Evolutionary conservation across 2,329 filamentous ascomycete species (phyloP), one percentile per base, ranked within the genome.

Genomic region (Xylariales sp.): DNA sequence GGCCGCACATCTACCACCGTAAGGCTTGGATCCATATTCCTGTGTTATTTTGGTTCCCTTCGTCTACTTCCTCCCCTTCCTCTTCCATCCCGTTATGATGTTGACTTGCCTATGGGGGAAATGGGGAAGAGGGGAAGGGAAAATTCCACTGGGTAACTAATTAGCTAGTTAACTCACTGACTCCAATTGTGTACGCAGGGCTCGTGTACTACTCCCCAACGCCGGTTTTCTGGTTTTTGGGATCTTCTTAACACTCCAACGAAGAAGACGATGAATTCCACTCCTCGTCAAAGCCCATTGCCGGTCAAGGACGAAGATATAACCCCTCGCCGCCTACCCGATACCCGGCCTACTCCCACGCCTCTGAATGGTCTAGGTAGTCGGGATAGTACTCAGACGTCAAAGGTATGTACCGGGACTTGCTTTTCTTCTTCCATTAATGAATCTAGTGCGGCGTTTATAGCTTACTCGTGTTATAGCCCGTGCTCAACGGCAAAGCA

Each of bases 381-480:
- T 30, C n/a, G 5, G 12, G 30, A 23, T 28, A 16, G 23, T n/a
- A 28, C 3, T 28, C 2, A 23, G 53, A 5, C 4, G 12, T 12
- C 16, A n/a, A 54, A 48, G 16, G 59, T 59, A 66, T 23, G 45
- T 57, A 12, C 12, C 23, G 6, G 23, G 9, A n/a, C 18, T 3
- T 48, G 14, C 23, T 23, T 23, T 23, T 23, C 23, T 23, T 23
- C 23, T 23, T 23, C 23, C 23, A 23, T 23, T 3, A 9, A 1
- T 12, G 49, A 34, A 14, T 7, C 6, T 7, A 32, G 8, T 32
- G 18, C 12, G 8, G 18, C 28, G 16, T 28, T 14, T 3, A 48
- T 45, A 4, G n/a, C 64, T 63, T 16, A 67, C 53, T 43, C 12
- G 12, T 41, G 14, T 14, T n/a, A 41, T n/a, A 67, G 64, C 9